These are phyloP conservation scores for Picochlorum sp. DNA, from an alignment of 139 green algal genomes.

Conservation along the genomic window DNA sequence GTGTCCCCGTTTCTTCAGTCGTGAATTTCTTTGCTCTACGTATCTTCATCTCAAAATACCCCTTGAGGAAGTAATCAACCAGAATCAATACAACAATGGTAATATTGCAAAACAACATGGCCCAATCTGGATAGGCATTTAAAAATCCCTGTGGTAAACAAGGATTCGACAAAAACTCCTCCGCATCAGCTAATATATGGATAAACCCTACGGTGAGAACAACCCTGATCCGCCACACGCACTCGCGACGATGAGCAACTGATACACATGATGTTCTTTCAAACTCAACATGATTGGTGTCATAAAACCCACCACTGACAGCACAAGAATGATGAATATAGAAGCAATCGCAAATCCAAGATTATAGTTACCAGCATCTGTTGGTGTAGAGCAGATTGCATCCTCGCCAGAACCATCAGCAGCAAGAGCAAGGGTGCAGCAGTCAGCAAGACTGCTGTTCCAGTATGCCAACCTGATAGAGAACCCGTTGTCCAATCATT, in stretches of 20 bases:
- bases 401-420: neutral
- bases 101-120: constrained; percentile 17
- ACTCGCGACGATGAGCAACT: neutral
- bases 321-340: constrained; percentile 1
- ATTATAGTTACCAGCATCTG: neutral
- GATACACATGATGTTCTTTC: neutral
- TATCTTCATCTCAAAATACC: neutral
- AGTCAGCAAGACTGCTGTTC: too few species aligned
- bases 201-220: constrained; percentile 30
- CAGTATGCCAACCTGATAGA: too few species aligned
- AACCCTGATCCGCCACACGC: constrained; percentile 8
- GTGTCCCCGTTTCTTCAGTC: neutral
- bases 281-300: neutral
- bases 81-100: constrained; percentile 27
- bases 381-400: neutral
- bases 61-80: constrained; percentile 7
- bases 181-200: constrained; percentile 39
- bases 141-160: constrained; percentile 26
- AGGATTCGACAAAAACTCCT: constrained; percentile 12
- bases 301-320: neutral
- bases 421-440: neutral
- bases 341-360: neutral
- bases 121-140: constrained; percentile 27
- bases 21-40: neutral
- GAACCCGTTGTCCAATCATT: too few species aligned